Percentiles rank a stretch among this genome's conserved stretches.
phyloP scores from a whole-genome alignment of 257 asterid species.

The Vinca minor region DNA sequence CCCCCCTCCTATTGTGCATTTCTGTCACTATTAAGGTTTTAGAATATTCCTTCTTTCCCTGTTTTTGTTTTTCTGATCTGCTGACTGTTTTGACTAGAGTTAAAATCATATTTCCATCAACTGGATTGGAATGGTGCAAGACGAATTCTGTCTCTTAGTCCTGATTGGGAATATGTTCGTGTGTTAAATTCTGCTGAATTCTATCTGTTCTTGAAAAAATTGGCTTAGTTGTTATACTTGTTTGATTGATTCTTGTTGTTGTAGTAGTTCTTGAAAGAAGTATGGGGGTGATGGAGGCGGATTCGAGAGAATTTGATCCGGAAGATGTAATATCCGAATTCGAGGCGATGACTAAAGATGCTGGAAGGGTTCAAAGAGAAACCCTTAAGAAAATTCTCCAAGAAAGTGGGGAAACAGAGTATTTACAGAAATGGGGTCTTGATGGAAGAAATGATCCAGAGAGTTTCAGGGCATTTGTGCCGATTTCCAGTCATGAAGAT shows the following conservation, averaged over 20 bases:
- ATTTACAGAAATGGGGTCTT: conserved; percentile 63
- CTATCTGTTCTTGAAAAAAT: too few relatives aligned
- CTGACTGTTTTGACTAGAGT: conserved; percentile 30
- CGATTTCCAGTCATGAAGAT: conserved; percentile 62
- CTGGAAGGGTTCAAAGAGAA: conserved; percentile 64
- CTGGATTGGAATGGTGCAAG: conserved; percentile 4
- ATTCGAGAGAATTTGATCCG: conserved; percentile 51
- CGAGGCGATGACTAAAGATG: conserved; percentile 57
- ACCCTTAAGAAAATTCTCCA: conserved; percentile 63
- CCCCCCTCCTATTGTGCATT: neutral
- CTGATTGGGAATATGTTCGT: too few relatives aligned
- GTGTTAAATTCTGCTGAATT: too few relatives aligned
- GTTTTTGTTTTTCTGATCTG: conserved; percentile 1
- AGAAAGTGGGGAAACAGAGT: conserved; percentile 73
- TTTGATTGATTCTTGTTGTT: conserved; percentile 6
- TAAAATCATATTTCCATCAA: conserved; percentile 23
- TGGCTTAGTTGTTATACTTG: neutral
- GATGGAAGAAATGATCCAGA: conserved; percentile 61
- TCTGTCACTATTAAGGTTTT: neutral
- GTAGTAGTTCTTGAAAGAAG: conserved; percentile 1
- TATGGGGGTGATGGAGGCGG: conserved; percentile 53
- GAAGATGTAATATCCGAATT: conserved; percentile 62
- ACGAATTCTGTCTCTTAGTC: too few relatives aligned
- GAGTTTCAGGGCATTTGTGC: conserved; percentile 55
- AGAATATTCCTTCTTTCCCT: neutral